Conservation (phyloP, 1,284 basidiomycete genomes). For the Volvariella volvacea region DNA sequence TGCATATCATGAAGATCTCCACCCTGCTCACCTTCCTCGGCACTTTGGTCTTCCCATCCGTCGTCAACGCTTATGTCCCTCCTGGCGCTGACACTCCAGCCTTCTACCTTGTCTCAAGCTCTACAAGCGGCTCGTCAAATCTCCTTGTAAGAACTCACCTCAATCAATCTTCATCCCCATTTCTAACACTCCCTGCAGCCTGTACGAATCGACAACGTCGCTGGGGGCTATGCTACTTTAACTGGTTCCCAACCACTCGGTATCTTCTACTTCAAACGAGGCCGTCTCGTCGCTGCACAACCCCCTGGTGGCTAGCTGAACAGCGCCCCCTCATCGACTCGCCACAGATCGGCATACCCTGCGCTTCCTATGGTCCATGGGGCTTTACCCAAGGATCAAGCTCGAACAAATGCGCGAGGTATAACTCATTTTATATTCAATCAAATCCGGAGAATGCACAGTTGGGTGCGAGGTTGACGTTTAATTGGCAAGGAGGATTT, state of each 20-base stretch:
- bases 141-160: conserved; percentile 15
- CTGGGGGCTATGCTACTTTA: conserved; percentile 16
- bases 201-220: conserved; percentile 15
- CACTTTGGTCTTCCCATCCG: too few relatives aligned
- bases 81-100: conserved; percentile 21
- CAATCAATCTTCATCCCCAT: too few relatives aligned
- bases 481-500: conserved; percentile 23
- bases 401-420: conserved; percentile 24
- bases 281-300: conserved; percentile 13
- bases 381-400: conserved; percentile 15
- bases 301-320: neutral
- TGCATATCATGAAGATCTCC: too few relatives aligned
- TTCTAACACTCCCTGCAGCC: conserved; percentile 12
- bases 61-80: conserved; percentile 7
- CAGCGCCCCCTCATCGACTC: conserved; percentile 8
- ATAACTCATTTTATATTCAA: conserved; percentile 19
- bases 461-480: conserved; percentile 22
- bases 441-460: conserved; percentile 19
- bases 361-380: conserved; percentile 19
- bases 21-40: too few relatives aligned
- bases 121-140: conserved; percentile 14
- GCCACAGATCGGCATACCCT: conserved; percentile 11
- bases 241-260: conserved; percentile 17
- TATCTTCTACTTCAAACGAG: conserved; percentile 23
- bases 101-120: conserved; percentile 21